Evolutionary conservation across 1,139 yeast species (phyloP), one percentile per base, ranked within the genome.

Genomic region (Suhomyces anneliseae): DNA sequence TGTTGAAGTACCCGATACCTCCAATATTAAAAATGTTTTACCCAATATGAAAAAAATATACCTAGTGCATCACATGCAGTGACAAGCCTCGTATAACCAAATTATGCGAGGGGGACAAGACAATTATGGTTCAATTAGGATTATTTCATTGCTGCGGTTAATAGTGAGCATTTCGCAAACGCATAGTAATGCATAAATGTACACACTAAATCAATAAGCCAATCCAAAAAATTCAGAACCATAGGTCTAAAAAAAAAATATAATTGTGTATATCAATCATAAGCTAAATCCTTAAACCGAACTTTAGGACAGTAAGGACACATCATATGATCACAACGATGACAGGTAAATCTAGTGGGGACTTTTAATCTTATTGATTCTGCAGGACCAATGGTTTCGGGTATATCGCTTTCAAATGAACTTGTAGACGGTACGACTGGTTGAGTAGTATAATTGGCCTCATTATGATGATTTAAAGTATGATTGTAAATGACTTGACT

Each of bases 261-360:
- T 4, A 19, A 19, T 19, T 19, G 24, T 19, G 24, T 6, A 3
- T 29, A 29, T 27, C 34, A 27, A 15, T 32, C 33, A 11, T 38
- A 34, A 14, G 47, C 53, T 49, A 73, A 58, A 54, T 77, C 81
- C 51, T 65, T 65, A 39, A 72, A 58, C 27, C 82, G 63, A 32
- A 74, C 66, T 52, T 77, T 77, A 32, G 71, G 68, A 53, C 81
- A 77, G 57, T 77, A 77, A 0, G 82, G 82, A 49, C 82, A 77
- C 81, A 77, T 77, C 80, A 77, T 75, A 56, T 77, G 82, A 47
- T 64, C 61, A 54, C 82, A 77, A 15, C 81, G 64, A 44, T 66
- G 72, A 52, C 82, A 77, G 39, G 72, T 74, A 53, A 70, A 76
- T 39, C 82, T 56, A 15, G 66, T 59, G 34, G 72, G 69, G 14